Evolutionary conservation across 306 rosid genomes (phyloP), one percentile per base, ranked within the genome.

Genomic region (Inga laurina): DNA sequence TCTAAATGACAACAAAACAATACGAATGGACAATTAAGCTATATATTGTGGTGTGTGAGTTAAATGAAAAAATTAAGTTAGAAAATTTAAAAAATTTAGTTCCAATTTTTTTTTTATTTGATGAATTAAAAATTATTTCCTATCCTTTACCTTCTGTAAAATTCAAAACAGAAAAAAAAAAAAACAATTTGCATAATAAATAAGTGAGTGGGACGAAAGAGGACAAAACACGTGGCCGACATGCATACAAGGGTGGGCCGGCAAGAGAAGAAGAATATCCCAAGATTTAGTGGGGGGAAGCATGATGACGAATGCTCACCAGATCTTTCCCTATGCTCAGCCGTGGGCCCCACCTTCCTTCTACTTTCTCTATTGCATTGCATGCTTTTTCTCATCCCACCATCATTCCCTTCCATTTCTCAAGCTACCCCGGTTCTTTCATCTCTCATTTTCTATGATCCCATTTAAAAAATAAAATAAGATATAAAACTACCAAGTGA

Each of bases 161-260:
- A 37, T 4, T 37, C 5, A 3, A 35, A 5, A 5, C 5, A 37
- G 5, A 4, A 37, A 37, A 37, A 37, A 37, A 37, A 37, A 27
- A 27, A 27, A 27, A 27, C 30, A 27, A 27, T 27, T 27, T 27
- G 30, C 34, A 32, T 32, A 39, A 39, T 39, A 39, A 46, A 62
- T 13, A 62, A 24, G 16, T 62, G 35, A 27, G 18, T 11, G 34
- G 4, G 37, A 35, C 7, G 2, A 8, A 35, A 13, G 5, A 86
- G 81, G 65, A 76, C 56, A 21, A 12, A 85, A 91, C 92, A 94
- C 92, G 89, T 92, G 93, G 91, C 85, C 84, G 86, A 89, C 98
- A 90, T 84, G 88, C 88, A 87, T 77, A 83, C 74, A 65, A 81
- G 62, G 75, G 66, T 76, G 85, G 74, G 67, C 77, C 83, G 9